These are phyloP conservation scores for Silybum marianum DNA, from an alignment of 129 eudicot species.

Conservation along the genomic window DNA sequence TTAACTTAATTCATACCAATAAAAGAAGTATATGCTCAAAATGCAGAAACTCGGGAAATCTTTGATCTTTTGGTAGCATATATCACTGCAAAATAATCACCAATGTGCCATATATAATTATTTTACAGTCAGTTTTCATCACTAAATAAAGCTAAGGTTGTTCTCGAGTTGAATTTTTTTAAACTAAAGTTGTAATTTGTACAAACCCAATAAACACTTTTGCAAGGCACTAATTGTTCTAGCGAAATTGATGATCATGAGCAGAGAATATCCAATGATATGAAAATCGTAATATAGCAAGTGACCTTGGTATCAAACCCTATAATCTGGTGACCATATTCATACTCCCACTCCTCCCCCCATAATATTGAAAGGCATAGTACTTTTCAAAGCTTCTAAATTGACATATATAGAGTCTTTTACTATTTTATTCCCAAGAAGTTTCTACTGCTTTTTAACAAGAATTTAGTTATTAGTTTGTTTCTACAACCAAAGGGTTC, in stretches of 20 bases:
- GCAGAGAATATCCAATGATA: background rate
- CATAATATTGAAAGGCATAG: too few species aligned
- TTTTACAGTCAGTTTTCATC: background rate
- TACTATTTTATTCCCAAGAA: background rate
- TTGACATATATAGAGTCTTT: background rate
- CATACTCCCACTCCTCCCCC: too few species aligned
- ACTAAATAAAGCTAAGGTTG: background rate
- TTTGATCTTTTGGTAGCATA: background rate
- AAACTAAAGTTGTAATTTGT: background rate
- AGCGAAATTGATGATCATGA: background rate
- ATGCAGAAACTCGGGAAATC: background rate
- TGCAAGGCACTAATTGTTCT: background rate
- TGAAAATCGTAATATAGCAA: background rate
- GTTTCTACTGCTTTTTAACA: background rate
- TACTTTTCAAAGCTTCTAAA: background rate
- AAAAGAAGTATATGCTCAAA: background rate
- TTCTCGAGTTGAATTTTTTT: background rate
- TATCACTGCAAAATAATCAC: background rate
- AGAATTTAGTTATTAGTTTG: background rate
- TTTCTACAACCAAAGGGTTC: conserved; percentile 4
- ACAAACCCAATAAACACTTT: background rate
- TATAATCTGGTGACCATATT: background rate
- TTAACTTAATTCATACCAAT: background rate
- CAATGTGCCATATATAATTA: background rate
- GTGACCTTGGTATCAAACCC: background rate